These are phyloP conservation scores for Nakataea oryzae DNA, from an alignment of 2,329 filamentous ascomycete genomes.

Conservation along the genomic window DNA sequence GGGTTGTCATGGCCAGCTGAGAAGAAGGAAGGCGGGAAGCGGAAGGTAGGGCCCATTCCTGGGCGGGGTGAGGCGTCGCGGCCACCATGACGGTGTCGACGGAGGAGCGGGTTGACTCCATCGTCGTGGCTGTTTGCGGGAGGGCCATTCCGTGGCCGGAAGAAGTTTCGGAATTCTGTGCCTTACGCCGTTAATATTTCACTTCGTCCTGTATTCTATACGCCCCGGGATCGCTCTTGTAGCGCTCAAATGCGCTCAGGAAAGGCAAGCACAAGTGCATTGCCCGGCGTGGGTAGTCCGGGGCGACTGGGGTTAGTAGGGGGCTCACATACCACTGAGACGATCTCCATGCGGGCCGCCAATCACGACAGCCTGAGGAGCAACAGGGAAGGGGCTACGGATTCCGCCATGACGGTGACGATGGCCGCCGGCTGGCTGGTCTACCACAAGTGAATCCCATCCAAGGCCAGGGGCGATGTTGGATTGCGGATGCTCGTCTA, in stretches of 20 bases:
- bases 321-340: conserved; percentile 32
- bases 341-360: conserved; percentile 41
- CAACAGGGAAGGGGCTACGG: conserved; percentile 50
- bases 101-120: conserved; percentile 76
- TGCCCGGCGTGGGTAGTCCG: background rate
- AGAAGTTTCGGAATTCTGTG: conserved; percentile 37
- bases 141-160: conserved; percentile 40
- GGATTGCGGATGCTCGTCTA: conserved; percentile 31
- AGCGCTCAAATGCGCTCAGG: no score
- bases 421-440: conserved; percentile 37
- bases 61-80: conserved; percentile 37
- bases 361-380: conserved; percentile 33
- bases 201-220: background rate
- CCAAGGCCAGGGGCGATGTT: conserved; percentile 36
- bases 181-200: background rate
- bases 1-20: conserved; percentile 34
- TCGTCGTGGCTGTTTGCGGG: conserved; percentile 58
- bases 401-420: conserved; percentile 42
- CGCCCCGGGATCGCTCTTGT: no score
- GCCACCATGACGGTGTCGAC: conserved; percentile 39
- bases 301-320: background rate
- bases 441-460: conserved; percentile 46
- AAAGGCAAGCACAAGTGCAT: no score
- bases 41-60: conserved; percentile 11
- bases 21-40: conserved; percentile 26